Conservation (phyloP, 2,329 filamentous ascomycete species). For the Xylaria sp. region DNA sequence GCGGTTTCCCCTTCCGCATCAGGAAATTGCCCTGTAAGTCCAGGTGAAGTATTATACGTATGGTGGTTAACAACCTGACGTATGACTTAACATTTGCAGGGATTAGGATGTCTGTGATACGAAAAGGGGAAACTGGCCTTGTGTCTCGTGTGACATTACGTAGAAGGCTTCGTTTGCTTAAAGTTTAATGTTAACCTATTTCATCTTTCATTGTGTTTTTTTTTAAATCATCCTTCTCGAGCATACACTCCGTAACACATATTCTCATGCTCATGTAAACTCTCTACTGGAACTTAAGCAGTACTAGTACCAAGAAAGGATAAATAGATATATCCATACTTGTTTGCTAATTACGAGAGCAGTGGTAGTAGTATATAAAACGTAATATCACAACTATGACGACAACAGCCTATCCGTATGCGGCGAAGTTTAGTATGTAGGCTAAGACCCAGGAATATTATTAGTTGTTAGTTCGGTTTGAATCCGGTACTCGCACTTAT, state of each 20-base stretch:
- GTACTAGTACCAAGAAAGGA: not conserved
- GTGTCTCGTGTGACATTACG: not conserved
- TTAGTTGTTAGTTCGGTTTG: slow-evolving; percentile 13
- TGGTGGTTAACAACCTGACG: not conserved
- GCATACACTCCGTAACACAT: too few species aligned
- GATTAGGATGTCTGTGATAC: not conserved
- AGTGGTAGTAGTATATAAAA: not conserved
- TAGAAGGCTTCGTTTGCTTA: not conserved
- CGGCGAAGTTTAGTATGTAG: not conserved
- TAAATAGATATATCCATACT: not conserved
- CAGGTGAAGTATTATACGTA: not conserved
- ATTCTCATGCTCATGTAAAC: not conserved
- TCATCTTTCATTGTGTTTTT: not conserved
- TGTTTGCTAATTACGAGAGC: not conserved
- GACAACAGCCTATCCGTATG: not conserved
- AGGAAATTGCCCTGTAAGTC: slow-evolving; percentile 1
- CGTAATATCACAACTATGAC: slow-evolving; percentile 1
- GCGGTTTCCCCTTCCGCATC: slow-evolving; percentile 3
- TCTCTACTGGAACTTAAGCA: not conserved
- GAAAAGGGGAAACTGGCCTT: slow-evolving; percentile 23
- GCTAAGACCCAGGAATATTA: slow-evolving; percentile 15
- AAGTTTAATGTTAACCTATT: not conserved
- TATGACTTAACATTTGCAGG: slow-evolving; percentile 13
- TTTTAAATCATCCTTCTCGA: not conserved
- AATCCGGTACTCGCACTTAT: slow-evolving; percentile 5